Evolutionary conservation across 106 monocot species (phyloP), one percentile per base, ranked within the genome.

Genomic region (Dendrobium officinale): DNA sequence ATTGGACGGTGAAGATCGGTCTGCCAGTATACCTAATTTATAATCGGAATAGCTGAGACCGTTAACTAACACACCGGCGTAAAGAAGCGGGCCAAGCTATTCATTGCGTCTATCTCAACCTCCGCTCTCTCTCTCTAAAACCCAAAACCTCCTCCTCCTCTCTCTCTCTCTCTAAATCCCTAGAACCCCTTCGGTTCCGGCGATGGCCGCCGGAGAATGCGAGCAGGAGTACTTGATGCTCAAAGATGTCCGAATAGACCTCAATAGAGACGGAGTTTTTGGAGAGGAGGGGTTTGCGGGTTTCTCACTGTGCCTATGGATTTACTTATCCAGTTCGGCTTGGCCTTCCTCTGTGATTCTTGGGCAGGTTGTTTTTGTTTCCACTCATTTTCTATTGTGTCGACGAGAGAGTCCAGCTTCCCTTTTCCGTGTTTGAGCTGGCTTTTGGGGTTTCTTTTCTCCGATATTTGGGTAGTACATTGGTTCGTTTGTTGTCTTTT

Each of bases 221-320:
- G 76, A 49, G 2, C 49, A 76, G 49, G 76, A 76, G n/a, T 76
- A 76, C 76, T 24, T 17, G 49, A 49, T 76, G 76, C 76, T 76
- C 15, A 76, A 67, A 27, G 82, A 90, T 67, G 78, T 90, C 40
- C 81, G 80, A 9, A 59, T 90, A 48, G 29, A 51, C 64, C 81
- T 93, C 82, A 85, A 88, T 81, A 77, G 83, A 40, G 85, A 58
- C 22, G 75, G 31, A 5, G 77, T 16, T 17, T 45, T 72, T 37
- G 67, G 61, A 4, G 67, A 41, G 83, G 64, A 79, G 20, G 84
- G 72, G 11, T 85, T 31, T 55, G 77, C 66, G 44, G 89, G 90
- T 43, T 91, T 91, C 84, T 82, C 88, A 10, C 82, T 94, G 31
- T 88, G 81, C 83, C 77, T 94, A 49, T 94, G 94, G 94, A 76